phyloP scores from a whole-genome alignment of 2,329 filamentous ascomycete genomes.

The Colletotrichum sp. region DNA sequence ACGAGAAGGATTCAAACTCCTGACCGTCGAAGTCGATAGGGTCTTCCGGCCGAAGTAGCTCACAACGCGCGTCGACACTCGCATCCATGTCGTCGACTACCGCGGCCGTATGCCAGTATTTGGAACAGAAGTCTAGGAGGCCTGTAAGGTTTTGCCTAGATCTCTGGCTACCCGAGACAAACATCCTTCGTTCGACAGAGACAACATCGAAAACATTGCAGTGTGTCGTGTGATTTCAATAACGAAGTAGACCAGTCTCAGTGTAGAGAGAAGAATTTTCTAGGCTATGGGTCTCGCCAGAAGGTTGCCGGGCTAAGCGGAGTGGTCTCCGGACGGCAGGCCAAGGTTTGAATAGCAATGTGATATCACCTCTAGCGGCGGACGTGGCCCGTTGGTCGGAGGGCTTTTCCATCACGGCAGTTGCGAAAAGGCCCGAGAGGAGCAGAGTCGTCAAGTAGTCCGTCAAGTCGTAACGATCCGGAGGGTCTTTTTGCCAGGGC shows the following conservation, averaged over 20 bases:
- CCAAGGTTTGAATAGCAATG: neutral
- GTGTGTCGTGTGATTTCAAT: neutral
- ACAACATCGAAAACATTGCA: neutral
- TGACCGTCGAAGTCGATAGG: neutral
- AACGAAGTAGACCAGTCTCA: neutral
- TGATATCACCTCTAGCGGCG: neutral
- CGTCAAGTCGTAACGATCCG: neutral
- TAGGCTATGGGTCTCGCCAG: neutral
- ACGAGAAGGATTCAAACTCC: neutral
- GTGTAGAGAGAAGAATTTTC: neutral
- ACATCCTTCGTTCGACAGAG: neutral
- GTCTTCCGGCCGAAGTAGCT: neutral
- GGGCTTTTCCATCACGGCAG: neutral
- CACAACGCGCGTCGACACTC: neutral
- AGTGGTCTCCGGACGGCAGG: neutral
- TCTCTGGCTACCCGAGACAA: fast-evolving
- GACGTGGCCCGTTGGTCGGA: neutral
- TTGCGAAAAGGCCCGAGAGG: neutral
- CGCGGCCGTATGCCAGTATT: neutral
- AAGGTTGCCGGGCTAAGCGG: neutral
- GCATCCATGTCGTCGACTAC: neutral
- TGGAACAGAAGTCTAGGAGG: neutral
- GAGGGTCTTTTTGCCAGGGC: neutral
- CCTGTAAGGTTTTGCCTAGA: neutral
- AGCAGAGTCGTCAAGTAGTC: neutral